Percentiles rank a stretch among this genome's conserved stretches.
phyloP scores from a whole-genome alignment of 805 yeast species.

The Candida endomychidarum region DNA sequence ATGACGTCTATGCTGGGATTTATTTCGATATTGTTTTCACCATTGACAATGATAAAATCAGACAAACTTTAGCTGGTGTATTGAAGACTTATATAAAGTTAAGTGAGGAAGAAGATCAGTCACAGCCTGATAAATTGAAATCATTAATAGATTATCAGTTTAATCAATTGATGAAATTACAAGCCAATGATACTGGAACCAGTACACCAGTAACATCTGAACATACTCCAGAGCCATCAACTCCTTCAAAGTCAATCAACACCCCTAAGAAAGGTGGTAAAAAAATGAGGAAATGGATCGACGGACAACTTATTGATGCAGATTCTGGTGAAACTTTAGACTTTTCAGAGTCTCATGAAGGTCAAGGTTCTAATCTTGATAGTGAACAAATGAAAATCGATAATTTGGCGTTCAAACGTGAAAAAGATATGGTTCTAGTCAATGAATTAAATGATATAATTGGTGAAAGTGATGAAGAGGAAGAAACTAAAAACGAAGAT shows the following conservation, averaged over 20 bases:
- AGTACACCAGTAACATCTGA: background rate
- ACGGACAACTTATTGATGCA: slow-evolving; percentile 35
- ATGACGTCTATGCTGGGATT: slow-evolving; percentile 32
- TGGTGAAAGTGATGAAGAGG: slow-evolving; percentile 31
- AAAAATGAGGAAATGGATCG: slow-evolving; percentile 44
- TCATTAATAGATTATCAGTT: slow-evolving; percentile 40
- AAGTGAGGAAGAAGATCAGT: slow-evolving; percentile 20
- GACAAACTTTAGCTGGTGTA: slow-evolving; percentile 29
- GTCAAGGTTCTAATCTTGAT: slow-evolving; percentile 10
- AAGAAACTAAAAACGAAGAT: slow-evolving; percentile 20
- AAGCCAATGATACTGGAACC: slow-evolving; percentile 8
- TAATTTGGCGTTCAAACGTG: slow-evolving; percentile 33
- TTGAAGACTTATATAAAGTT: slow-evolving; percentile 30
- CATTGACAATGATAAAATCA: slow-evolving; percentile 38
- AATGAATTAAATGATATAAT: slow-evolving; percentile 41
- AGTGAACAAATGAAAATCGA: slow-evolving; percentile 22
- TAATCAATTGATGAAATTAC: slow-evolving; percentile 35
- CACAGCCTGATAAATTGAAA: slow-evolving; percentile 26
- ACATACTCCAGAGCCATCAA: background rate
- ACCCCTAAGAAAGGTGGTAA: slow-evolving; percentile 22
- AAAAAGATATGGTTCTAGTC: slow-evolving; percentile 40
- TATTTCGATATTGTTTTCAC: slow-evolving; percentile 41
- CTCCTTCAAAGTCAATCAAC: background rate
- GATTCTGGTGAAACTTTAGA: slow-evolving; percentile 25
- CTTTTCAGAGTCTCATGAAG: slow-evolving; percentile 27